Conservation (phyloP, 2,329 filamentous ascomycete species). For the Rutstroemia sp. region DNA sequence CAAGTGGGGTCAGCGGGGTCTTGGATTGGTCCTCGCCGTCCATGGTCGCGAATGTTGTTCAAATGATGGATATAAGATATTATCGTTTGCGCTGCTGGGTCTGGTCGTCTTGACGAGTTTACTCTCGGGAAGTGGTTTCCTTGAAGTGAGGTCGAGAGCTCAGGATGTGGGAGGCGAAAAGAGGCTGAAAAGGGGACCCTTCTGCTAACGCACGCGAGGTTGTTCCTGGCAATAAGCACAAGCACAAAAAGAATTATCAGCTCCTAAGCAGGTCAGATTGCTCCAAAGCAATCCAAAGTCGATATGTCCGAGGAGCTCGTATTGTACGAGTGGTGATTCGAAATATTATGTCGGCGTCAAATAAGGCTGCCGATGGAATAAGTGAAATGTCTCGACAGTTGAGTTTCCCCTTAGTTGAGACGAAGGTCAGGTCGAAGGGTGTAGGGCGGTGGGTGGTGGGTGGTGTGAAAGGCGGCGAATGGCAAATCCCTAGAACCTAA, state of each 20-base stretch:
- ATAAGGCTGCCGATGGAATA: neutral
- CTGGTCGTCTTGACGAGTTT: neutral
- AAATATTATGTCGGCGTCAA: too few species aligned
- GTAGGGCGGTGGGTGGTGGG: too few species aligned
- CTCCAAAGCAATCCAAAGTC: neutral
- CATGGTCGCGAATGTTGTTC: conserved; percentile 20
- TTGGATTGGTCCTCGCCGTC: conserved; percentile 23
- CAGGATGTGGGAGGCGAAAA: neutral
- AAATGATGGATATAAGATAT: neutral
- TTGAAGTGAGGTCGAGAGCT: neutral
- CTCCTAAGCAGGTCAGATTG: conserved; percentile 1
- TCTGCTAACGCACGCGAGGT: neutral
- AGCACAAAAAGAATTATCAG: neutral
- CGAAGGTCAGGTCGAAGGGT: neutral
- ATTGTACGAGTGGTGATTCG: too few species aligned
- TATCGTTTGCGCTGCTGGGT: neutral
- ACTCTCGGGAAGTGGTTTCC: neutral
- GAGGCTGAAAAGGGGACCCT: conserved; percentile 1
- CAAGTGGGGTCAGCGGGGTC: conserved; percentile 13
- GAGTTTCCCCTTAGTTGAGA: neutral
- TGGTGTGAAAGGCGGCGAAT: too few species aligned
- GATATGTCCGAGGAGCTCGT: too few species aligned
- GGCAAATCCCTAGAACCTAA: too few species aligned
- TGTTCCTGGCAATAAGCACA: neutral
- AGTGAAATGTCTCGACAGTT: neutral